phyloP scores from a whole-genome alignment of 768 basidiomycete genomes.

The Boletus vermiculosoides region DNA sequence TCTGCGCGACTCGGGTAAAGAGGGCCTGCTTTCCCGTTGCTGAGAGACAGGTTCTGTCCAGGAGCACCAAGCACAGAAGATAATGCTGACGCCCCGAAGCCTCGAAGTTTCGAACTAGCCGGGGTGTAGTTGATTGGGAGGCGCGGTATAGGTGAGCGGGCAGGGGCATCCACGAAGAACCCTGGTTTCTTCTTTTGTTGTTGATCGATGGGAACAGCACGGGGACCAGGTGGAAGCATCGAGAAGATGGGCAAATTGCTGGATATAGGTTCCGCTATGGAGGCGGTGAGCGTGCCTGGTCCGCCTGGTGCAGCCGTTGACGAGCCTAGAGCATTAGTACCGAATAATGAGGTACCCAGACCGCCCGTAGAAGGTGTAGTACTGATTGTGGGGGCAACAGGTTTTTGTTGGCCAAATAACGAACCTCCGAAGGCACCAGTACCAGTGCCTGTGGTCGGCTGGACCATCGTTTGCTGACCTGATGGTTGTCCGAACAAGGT shows the following conservation, averaged over 20 bases:
- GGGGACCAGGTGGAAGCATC: conserved; percentile 72
- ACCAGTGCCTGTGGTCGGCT: conserved; percentile 35
- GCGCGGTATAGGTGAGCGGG: conserved; percentile 66
- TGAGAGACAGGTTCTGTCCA: conserved; percentile 43
- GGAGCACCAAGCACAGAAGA: conserved; percentile 34
- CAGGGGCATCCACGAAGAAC: conserved; percentile 75
- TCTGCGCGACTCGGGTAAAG: conserved; percentile 54
- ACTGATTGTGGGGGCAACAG: conserved; percentile 48
- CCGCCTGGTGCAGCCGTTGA: conserved; percentile 44
- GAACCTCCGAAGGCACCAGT: conserved; percentile 38
- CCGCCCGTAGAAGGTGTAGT: conserved; percentile 40
- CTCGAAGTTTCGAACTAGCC: conserved; percentile 63
- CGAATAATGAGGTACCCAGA: conserved; percentile 42
- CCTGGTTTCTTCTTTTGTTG: conserved; percentile 72
- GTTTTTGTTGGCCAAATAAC: conserved; percentile 52
- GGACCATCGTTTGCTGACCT: conserved; percentile 41
- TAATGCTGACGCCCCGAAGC: conserved; percentile 51
- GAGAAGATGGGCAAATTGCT: conserved; percentile 71
- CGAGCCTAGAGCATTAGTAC: conserved; percentile 37
- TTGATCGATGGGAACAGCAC: conserved; percentile 56
- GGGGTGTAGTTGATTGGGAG: conserved; percentile 64
- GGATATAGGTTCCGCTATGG: conserved; percentile 83
- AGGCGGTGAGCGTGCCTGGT: conserved; percentile 71
- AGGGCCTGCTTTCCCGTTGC: conserved; percentile 53
- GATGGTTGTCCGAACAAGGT: conserved; percentile 54